Evolutionary conservation across 2,329 filamentous ascomycete genomes (phyloP).

Genomic region (Alternaria brassicicola): DNA sequence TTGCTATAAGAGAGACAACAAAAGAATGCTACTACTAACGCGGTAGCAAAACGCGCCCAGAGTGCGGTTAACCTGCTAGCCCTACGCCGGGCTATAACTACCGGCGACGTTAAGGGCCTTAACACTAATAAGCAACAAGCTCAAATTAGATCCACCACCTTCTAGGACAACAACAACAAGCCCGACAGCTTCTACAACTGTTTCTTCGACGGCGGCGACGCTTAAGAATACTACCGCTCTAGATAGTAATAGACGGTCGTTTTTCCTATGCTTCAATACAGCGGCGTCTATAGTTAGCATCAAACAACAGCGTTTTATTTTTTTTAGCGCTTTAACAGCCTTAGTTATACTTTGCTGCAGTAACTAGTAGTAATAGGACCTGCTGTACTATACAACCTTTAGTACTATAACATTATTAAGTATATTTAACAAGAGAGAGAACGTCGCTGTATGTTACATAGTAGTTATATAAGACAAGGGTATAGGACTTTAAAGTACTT

Average conservation of each 20-base stretch:
- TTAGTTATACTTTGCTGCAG: too few relatives aligned
- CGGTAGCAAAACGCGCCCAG: conserved; percentile 86
- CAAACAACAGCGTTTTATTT: too few relatives aligned
- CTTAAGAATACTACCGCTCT: conserved; percentile 83
- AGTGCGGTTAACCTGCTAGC: conserved; percentile 57
- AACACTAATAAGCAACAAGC: conserved; percentile 64
- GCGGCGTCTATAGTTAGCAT: too few relatives aligned
- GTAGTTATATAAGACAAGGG: too few relatives aligned
- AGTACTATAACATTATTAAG: too few relatives aligned
- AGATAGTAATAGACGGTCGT: conserved; percentile 68
- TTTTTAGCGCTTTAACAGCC: too few relatives aligned
- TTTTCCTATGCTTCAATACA: too few relatives aligned
- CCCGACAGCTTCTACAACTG: conserved; percentile 76
- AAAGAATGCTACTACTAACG: conserved; percentile 86
- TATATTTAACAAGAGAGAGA: too few relatives aligned
- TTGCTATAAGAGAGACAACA: conserved; percentile 95
- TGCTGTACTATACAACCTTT: too few relatives aligned
- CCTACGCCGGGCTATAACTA: conserved; percentile 52
- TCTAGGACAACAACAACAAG: conserved; percentile 63
- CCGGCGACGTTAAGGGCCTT: conserved; percentile 87
- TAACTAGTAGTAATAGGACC: too few relatives aligned
- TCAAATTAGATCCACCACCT: conserved; percentile 59
- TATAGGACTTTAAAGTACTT: too few relatives aligned
- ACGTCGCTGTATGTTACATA: too few relatives aligned
- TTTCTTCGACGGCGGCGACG: conserved; percentile 72